Conservation (phyloP, 768 basidiomycete species). For the Pholiota molesta region DNA sequence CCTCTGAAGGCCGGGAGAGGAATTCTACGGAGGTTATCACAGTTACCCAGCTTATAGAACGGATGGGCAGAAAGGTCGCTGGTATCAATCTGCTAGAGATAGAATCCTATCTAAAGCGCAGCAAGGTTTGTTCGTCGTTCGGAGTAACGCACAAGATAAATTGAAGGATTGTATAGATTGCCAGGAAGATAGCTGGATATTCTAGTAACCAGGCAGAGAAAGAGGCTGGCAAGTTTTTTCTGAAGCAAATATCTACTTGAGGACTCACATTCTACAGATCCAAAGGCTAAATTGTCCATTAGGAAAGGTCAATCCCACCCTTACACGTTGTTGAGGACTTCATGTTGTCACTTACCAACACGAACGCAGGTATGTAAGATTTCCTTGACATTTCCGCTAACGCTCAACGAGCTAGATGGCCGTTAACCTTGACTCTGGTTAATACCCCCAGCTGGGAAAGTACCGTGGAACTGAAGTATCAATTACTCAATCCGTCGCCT, state of each 20-base stretch:
- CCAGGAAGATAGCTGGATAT: constrained; percentile 86
- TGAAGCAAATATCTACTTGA: background rate
- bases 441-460: constrained; percentile 40
- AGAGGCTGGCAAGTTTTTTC: constrained; percentile 34
- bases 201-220: constrained; percentile 61
- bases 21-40: constrained; percentile 63
- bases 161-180: constrained; percentile 44
- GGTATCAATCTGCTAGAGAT: constrained; percentile 87
- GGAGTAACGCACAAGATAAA: background rate
- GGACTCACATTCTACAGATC: constrained; percentile 15
- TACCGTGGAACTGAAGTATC: constrained; percentile 77
- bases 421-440: constrained; percentile 63
- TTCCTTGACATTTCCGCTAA: background rate
- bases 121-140: constrained; percentile 61
- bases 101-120: constrained; percentile 76
- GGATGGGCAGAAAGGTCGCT: constrained; percentile 66
- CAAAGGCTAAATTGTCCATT: constrained; percentile 19
- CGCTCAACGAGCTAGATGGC: constrained; percentile 56
- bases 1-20: constrained; percentile 25
- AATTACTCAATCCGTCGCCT: constrained; percentile 89
- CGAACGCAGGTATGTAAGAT: constrained; percentile 63
- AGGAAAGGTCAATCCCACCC: constrained; percentile 62
- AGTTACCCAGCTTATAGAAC: constrained; percentile 63
- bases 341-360: constrained; percentile 72
- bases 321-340: constrained; percentile 83